phyloP scores from a whole-genome alignment of 108 stramenopile genomes.

The Nitzschia sp. region DNA sequence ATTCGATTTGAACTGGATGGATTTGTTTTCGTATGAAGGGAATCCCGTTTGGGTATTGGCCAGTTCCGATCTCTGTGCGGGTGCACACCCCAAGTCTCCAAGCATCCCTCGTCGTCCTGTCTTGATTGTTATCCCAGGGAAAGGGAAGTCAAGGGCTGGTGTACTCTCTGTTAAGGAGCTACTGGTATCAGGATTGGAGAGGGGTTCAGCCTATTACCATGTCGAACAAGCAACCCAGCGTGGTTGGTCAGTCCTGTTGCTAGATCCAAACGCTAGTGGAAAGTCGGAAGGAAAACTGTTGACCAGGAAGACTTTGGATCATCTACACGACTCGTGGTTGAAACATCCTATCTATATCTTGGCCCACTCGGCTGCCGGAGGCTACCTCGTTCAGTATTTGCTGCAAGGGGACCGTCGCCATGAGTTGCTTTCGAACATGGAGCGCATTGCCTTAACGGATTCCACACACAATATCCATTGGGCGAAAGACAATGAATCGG shows the following conservation, averaged over 20 bases:
- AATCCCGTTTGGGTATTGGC: constrained; percentile 12
- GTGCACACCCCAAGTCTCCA: not conserved
- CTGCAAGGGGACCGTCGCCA: constrained; percentile 15
- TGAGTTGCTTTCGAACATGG: constrained; percentile 23
- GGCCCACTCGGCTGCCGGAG: constrained; percentile 53
- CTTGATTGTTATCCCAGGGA: constrained; percentile 44
- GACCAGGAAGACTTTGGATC: constrained; percentile 27
- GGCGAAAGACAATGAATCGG: constrained; percentile 33
- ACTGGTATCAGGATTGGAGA: constrained; percentile 48
- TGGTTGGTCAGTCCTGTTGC: constrained; percentile 38
- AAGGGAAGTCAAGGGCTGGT: constrained; percentile 53
- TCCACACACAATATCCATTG: constrained; percentile 65
- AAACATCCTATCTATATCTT: constrained; percentile 40
- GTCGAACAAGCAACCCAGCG: constrained; percentile 41
- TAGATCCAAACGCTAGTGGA: constrained; percentile 65
- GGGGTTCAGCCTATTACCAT: constrained; percentile 40
- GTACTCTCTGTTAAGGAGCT: constrained; percentile 47
- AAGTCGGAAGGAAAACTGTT: constrained; percentile 39
- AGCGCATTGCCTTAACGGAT: constrained; percentile 56
- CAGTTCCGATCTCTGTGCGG: constrained; percentile 4
- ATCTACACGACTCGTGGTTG: not conserved
- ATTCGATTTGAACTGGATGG: constrained; percentile 36
- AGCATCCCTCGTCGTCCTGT: constrained; percentile 15
- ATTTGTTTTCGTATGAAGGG: constrained; percentile 29
- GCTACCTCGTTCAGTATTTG: constrained; percentile 51